Base-by-base conservation (phyloP, 208 protist genomes). In the Herpetomonas samuelpessoai region DNA sequence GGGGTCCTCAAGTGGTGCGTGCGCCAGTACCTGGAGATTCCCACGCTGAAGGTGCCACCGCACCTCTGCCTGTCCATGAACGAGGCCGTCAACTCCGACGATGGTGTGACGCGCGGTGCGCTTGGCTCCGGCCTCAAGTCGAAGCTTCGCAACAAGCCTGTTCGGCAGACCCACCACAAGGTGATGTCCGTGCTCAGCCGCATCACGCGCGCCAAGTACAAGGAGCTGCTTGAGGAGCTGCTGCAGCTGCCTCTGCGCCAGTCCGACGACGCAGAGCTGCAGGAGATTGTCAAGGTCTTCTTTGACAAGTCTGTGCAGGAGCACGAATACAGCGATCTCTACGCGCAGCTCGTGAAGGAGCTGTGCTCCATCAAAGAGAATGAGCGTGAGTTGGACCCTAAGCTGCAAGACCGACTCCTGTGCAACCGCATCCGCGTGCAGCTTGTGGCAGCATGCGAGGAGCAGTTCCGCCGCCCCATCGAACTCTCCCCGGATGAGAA, bases 301-400 rank as follows among this genome's bases (percentile, higher is more conserved):
- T 93, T 91, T 67, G 79, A 95, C 51, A 95, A 95, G 69, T 83
- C 89, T 3, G 74, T 92, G 19, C 73, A 86, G 67, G 86, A 95
- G 77, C 81, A 81, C 16, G 71, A 81, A 51, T 95, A 89, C 76
- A 86, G 76, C 44, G 76, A 65, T 9, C 56, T 95, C 0, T 95
- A 95, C 68, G 76, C 89, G 22, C 78, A 69, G 0, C 79, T 95
- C 44, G 75, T 84, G 24, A 61, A 71, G 31, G 84, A 86, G 47
- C 52, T 95, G 44, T 87, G 81, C 69, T 59, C 48, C 12, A 79
- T 84, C 66, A 81, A 81, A 54, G 76, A 83, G 26, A 69, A 64
- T 45, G 79, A 88, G 59, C 67, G 59, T 24, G 76, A 83, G 31
- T 47, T 81, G 46, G 77, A 83, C 39, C 49, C 52, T n/a, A 65